These are phyloP conservation scores for Fusarium oxysporum DNA, from an alignment of 2,329 filamentous ascomycete genomes.

Conservation along the genomic window DNA sequence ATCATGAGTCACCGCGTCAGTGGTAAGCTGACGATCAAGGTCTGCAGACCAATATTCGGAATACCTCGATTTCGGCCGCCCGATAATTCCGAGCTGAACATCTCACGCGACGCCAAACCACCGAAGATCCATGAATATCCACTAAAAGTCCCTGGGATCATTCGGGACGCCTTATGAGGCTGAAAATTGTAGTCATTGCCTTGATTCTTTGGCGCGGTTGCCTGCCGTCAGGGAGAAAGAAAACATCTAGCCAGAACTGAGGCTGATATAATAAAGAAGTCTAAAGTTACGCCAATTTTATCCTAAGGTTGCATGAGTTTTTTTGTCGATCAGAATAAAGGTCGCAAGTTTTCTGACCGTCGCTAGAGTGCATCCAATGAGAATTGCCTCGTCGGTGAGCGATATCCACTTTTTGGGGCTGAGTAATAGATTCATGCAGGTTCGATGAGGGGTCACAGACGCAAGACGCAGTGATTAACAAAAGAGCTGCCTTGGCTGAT, in stretches of 20 bases:
- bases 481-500: constrained; percentile 9
- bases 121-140: neutral
- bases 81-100: constrained; percentile 16
- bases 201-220: neutral
- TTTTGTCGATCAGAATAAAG: rapidly evolving
- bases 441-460: neutral
- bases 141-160: neutral
- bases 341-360: neutral
- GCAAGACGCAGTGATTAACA: neutral
- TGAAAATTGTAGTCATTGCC: neutral
- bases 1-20: neutral
- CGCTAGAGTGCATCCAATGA: neutral
- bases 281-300: rapidly evolving
- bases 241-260: rapidly evolving
- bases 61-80: neutral
- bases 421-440: constrained; percentile 4
- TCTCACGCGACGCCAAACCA: neutral
- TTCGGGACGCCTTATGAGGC: constrained; percentile 1
- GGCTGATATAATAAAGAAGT: rapidly evolving
- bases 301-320: rapidly evolving
- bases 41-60: neutral
- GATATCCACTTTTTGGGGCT: constrained; percentile 23
- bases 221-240: neutral
- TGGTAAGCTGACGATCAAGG: neutral
- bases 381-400: too few species aligned